phyloP scores from a whole-genome alignment of 495 filamentous ascomycete species.

The Halenospora varia region DNA sequence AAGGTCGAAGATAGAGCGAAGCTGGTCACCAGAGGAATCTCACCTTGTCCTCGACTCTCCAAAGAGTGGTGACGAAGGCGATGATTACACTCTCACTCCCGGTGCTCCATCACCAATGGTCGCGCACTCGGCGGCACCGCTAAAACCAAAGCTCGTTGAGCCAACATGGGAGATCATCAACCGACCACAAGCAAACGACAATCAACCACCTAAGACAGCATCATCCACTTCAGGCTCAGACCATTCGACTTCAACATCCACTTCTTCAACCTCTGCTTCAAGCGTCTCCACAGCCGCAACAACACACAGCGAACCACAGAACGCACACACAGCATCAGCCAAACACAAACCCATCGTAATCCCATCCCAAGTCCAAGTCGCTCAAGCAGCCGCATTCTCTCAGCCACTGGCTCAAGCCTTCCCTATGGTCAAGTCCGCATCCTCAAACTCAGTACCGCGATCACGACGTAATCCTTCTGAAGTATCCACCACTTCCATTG shows the following conservation, averaged over 20 bases:
- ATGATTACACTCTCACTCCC: slow-evolving; percentile 26
- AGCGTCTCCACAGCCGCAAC: slow-evolving; percentile 11
- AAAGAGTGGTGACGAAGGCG: slow-evolving; percentile 27
- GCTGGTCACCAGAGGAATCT: slow-evolving; percentile 40
- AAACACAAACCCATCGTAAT: background rate
- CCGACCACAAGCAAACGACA: slow-evolving; percentile 24
- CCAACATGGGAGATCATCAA: slow-evolving; percentile 50
- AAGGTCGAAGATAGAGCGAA: background rate
- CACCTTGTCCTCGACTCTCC: slow-evolving; percentile 45
- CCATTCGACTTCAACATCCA: slow-evolving; percentile 17
- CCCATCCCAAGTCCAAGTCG: background rate
- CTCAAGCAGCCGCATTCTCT: background rate
- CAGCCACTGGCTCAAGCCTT: background rate
- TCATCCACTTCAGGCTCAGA: slow-evolving; percentile 9
- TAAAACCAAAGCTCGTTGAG: slow-evolving; percentile 32
- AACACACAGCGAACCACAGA: background rate
- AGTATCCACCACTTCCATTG: slow-evolving; percentile 4
- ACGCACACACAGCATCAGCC: background rate
- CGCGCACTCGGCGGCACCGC: slow-evolving; percentile 3
- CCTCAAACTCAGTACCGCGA: background rate
- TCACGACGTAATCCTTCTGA: background rate
- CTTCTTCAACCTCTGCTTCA: slow-evolving; percentile 9
- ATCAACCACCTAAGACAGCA: background rate
- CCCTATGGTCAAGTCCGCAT: background rate
- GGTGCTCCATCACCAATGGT: slow-evolving; percentile 21